phyloP scores from a whole-genome alignment of 108 stramenopile species.

The Nitzschia sp. region DNA sequence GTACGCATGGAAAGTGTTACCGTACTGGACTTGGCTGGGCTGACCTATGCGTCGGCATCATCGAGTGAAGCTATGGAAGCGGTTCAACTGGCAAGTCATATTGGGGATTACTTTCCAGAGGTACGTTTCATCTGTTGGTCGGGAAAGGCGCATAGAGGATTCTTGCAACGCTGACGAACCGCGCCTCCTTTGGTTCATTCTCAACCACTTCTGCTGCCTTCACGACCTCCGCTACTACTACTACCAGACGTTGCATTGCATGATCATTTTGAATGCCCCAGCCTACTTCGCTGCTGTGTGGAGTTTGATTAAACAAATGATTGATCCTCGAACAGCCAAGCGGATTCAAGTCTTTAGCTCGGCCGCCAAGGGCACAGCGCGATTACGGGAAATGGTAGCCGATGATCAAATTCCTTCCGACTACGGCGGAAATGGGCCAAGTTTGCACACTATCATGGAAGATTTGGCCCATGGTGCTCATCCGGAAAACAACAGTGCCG shows the following conservation, averaged over 20 bases:
- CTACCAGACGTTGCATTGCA: conserved; percentile 39
- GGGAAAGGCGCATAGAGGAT: no score
- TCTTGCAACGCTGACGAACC: no score
- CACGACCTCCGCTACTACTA: neutral
- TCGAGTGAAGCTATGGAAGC: conserved; percentile 57
- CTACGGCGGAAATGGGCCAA: conserved; percentile 40
- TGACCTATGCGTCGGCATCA: conserved; percentile 41
- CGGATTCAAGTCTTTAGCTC: conserved; percentile 42
- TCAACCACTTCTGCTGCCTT: no score
- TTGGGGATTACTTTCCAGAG: conserved; percentile 47
- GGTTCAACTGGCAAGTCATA: conserved; percentile 44
- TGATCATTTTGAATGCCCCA: conserved; percentile 59
- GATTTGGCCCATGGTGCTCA: neutral
- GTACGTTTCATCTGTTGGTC: conserved; percentile 1
- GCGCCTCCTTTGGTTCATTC: no score
- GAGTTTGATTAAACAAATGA: conserved; percentile 43
- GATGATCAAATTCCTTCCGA: conserved; percentile 38
- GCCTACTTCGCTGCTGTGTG: conserved; percentile 52
- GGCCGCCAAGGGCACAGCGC: conserved; percentile 21
- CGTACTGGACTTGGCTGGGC: conserved; percentile 59
- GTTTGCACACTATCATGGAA: neutral
- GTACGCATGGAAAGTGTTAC: conserved; percentile 55
- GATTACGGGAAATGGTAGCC: conserved; percentile 37
- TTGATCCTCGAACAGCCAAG: conserved; percentile 48
- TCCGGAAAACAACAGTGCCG: neutral